Conservation (phyloP, 495 filamentous ascomycete species). For the Podospora pseudocomata region DNA sequence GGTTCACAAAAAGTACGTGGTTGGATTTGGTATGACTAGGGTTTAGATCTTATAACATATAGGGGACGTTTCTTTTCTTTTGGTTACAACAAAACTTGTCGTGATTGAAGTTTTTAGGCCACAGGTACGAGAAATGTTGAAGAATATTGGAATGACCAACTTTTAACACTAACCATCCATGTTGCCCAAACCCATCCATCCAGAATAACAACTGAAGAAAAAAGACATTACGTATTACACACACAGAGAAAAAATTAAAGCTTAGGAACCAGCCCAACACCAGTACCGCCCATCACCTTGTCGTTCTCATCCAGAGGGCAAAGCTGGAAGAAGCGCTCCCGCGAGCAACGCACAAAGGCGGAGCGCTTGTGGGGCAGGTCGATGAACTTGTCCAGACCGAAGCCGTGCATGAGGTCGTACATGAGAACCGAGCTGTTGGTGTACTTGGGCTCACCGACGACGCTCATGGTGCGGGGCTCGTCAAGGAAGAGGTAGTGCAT, state of each 20-base stretch:
- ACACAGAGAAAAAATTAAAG: conserved; percentile 26
- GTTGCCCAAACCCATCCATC: not conserved
- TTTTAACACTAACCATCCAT: not conserved
- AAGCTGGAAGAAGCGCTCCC: conserved; percentile 67
- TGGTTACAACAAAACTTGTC: not conserved
- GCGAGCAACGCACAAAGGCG: conserved; percentile 55
- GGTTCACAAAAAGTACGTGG: not conserved
- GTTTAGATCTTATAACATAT: conserved; percentile 3
- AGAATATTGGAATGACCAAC: not conserved
- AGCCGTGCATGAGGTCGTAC: conserved; percentile 64
- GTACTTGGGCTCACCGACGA: conserved; percentile 64
- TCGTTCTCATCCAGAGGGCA: conserved; percentile 55
- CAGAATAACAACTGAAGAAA: not conserved
- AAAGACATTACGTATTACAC: not conserved
- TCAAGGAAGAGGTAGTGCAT: conserved; percentile 71
- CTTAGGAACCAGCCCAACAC: conserved; percentile 46
- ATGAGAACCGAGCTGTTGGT: conserved; percentile 57
- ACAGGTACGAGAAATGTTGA: not conserved
- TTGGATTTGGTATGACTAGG: conserved; percentile 7
- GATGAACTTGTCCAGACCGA: conserved; percentile 61
- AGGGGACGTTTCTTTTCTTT: not conserved
- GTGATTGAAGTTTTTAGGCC: not conserved
- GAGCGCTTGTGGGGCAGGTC: conserved; percentile 64
- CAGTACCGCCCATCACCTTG: conserved; percentile 45
- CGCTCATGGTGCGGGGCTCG: conserved; percentile 58